Conservation (phyloP, 106 monocot genomes). For the Ottelia alismoides region DNA sequence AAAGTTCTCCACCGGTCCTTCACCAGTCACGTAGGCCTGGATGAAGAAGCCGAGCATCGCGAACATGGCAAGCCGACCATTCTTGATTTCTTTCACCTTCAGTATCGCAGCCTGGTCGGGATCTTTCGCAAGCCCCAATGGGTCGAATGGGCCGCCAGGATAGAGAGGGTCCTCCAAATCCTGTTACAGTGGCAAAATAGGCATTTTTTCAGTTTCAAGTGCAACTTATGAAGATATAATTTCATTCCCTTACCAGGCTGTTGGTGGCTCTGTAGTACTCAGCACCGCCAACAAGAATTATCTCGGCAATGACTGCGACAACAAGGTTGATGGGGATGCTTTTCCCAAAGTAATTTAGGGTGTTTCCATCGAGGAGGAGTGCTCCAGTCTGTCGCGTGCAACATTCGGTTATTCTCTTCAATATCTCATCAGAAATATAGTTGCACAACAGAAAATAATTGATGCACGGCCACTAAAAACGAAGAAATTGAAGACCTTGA, state of each 20-base stretch:
- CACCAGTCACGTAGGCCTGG: slow-evolving; percentile 93
- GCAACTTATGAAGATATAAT: too few species aligned
- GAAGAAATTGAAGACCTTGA: too few species aligned
- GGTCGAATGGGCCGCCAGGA: slow-evolving; percentile 92
- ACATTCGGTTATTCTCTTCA: too few species aligned
- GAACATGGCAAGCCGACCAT: slow-evolving; percentile 91
- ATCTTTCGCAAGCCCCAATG: slow-evolving; percentile 65
- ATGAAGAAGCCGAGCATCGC: slow-evolving; percentile 96
- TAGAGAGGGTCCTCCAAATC: slow-evolving; percentile 81
- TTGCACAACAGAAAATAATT: too few species aligned
- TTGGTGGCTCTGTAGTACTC: slow-evolving; percentile 95
- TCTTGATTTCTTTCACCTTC: slow-evolving; percentile 99
- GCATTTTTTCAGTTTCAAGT: too few species aligned
- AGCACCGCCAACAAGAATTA: slow-evolving; percentile 87
- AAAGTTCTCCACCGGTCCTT: slow-evolving; percentile 96
- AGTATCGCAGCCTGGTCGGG: slow-evolving; percentile 81
- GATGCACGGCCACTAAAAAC: too few species aligned
- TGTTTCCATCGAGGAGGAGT: slow-evolving; percentile 83
- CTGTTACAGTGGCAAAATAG: slow-evolving; percentile 13
- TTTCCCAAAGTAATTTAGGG: slow-evolving; percentile 86
- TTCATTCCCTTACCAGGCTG: slow-evolving; percentile 45
- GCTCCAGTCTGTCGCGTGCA: slow-evolving; percentile 87
- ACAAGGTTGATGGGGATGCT: slow-evolving; percentile 83
- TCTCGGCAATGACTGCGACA: slow-evolving; percentile 55
- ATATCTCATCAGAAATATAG: too few species aligned